Evolutionary conservation across 768 basidiomycete genomes (phyloP), one percentile per base, ranked within the genome.

Genomic region (Porphyrellus cyaneotinctus): DNA sequence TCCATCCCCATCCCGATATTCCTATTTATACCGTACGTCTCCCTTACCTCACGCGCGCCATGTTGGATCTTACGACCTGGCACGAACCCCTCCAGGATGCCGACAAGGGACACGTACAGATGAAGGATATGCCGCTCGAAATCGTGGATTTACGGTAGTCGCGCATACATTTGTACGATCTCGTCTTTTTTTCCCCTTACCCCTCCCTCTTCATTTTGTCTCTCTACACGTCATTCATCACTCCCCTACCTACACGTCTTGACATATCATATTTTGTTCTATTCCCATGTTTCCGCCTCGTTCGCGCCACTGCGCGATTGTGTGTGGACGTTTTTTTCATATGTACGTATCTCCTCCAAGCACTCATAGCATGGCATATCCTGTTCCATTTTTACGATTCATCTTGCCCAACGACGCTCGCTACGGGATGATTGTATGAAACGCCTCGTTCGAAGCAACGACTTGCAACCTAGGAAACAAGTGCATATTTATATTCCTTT

Each of bases 1-100:
- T 94, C 65, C 92, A 95, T 66, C 89, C 89, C 1, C 92, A 95
- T 70, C 81, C 87, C 23, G 85, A 90, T 61, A 58, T 82, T 35
- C 88, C 89, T 7, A 91, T 93, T 65, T 93, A 93, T 65, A 93
- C 91, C 14, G 91, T 92, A 55, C 52, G 85, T 78, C 14, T 50
- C 31, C 12, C 3, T 35, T 24, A 4, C 32, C 52, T 6, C n/a
- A 18, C 1, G 54, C 18, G 26, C 23, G 5, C 8, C 2, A 11
- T 33, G 12, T 44, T 46, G 20, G 42, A 41, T 37, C 6, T 23
- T 15, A 28, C 39, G 31, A 20, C 28, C 9, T 33, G 3, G 24
- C 8, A 42, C 24, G 11, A 28, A 31, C 15, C 13, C 26, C 35
- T 30, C 28, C 20, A 91, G 85, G 91, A 93, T 59, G 87, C 87